Conservation (phyloP, 148 eudicot species). For the Camellia japonica region DNA sequence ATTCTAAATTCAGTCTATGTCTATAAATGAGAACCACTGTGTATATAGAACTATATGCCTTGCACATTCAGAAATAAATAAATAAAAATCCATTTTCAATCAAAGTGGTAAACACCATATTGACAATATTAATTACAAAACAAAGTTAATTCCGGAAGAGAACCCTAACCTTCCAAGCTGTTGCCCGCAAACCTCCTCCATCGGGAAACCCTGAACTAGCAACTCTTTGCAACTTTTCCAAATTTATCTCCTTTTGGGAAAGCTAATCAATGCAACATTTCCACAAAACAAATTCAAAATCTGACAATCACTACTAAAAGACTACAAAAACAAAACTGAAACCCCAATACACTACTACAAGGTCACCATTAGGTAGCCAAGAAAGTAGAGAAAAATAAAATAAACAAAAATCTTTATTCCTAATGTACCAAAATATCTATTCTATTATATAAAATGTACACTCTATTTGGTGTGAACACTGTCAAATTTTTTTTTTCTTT, state of each 20-base stretch:
- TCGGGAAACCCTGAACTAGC: slow-evolving; percentile 58
- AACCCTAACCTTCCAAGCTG: slow-evolving; percentile 61
- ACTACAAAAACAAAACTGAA: neutral
- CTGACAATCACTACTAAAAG: neutral
- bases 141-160: neutral
- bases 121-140: neutral
- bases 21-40: neutral
- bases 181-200: slow-evolving; percentile 53
- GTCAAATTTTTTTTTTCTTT: too few relatives aligned
- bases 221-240: slow-evolving; percentile 61
- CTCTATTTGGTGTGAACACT: too few relatives aligned
- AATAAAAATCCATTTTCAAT: neutral
- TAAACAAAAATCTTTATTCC: too few relatives aligned
- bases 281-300: neutral
- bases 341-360: neutral
- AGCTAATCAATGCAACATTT: slow-evolving; percentile 32
- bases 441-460: too few relatives aligned
- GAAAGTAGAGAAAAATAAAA: too few relatives aligned
- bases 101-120: neutral
- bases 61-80: neutral
- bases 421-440: too few relatives aligned
- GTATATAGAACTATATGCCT: neutral
- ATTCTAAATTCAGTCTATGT: neutral
- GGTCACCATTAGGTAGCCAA: too few relatives aligned
- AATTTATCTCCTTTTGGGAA: slow-evolving; percentile 50